Base-by-base conservation (phyloP, 2,329 filamentous ascomycete genomes). In the Pseudonectria foliicola region DNA sequence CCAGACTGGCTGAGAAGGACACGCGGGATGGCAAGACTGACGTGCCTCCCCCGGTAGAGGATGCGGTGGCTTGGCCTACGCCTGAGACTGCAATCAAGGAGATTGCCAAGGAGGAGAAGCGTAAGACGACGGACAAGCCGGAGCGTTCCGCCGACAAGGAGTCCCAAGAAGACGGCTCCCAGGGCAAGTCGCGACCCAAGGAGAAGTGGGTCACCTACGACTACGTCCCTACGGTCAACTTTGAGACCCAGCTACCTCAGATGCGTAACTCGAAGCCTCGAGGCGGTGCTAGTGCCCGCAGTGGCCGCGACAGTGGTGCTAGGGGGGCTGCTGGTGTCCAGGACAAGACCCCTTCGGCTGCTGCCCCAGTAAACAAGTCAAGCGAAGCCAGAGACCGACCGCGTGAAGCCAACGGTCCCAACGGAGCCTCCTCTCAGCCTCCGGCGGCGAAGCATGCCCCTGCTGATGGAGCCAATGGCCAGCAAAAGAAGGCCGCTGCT, bases 11-110 rank as follows among this genome's bases (percentile, higher is more conserved):
- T 3, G 70, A 73, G 13, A 72, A 64, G 44, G 66, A 67, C 10
- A 57, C 45, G 10, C 45, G 43, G 30, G 50, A 60, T 28, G 39
- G 33, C 39, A 61, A 57, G 42, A 35, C 50, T 11, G 63, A 61
- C 15, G 43, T 61, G 3, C 55, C 67, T 4, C 85, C 85, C 16
- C 72, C 85, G 3, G 82, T 86, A 30, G 79, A 75, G 39, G 89
- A 96, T 59, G 73, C 85, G 32, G 68, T 77, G 34, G 80, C 80
- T 13, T 98, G 92, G 92, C 92, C 92, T 12, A 96, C 90, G 3
- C 88, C 88, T 1, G 86, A 95, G 49, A 77, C 82, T 34, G 79
- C 81, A 32, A 61, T 62, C 29, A 67, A 71, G 44, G 87, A 92
- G 48, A 76, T 84, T 42, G 85, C 85, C 62, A 80, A 81, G 53